Conservation (phyloP, 208 protist genomes). For the Wallacemonas collosoma region DNA sequence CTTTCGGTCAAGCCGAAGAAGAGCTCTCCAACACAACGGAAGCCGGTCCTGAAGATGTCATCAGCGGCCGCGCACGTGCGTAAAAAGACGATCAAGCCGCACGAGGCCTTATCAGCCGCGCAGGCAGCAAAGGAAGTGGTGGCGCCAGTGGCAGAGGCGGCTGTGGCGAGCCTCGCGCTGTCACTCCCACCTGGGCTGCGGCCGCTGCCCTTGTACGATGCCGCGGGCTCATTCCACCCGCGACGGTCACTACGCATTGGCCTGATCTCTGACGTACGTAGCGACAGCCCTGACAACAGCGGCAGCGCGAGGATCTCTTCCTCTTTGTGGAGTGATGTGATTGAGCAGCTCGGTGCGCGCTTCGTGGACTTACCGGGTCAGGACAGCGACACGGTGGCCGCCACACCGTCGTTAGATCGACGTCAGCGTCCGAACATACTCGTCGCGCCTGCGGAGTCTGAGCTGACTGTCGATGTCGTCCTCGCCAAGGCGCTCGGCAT, state of each 20-base stretch:
- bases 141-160: not conserved
- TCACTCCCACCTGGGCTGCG: not conserved
- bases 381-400: not conserved
- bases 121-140: not conserved
- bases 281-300: not conserved
- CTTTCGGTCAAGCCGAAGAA: not conserved
- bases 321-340: conserved; percentile 49
- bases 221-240: not conserved
- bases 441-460: conserved; percentile 16
- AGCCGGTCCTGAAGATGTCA: no score
- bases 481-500: conserved; percentile 63
- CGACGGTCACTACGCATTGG: conserved; percentile 1
- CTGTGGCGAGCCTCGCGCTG: not conserved
- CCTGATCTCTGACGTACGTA: not conserved
- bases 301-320: not conserved
- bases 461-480: conserved; percentile 53
- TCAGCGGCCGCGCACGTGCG: no score
- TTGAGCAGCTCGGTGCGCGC: conserved; percentile 59
- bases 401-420: conserved; percentile 21
- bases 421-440: conserved; percentile 20
- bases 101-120: not conserved
- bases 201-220: conserved; percentile 3
- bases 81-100: not conserved
- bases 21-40: not conserved
- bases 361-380: conserved; percentile 5